Base-by-base conservation (phyloP, 768 basidiomycete genomes). In the Cytidiella melzeri region DNA sequence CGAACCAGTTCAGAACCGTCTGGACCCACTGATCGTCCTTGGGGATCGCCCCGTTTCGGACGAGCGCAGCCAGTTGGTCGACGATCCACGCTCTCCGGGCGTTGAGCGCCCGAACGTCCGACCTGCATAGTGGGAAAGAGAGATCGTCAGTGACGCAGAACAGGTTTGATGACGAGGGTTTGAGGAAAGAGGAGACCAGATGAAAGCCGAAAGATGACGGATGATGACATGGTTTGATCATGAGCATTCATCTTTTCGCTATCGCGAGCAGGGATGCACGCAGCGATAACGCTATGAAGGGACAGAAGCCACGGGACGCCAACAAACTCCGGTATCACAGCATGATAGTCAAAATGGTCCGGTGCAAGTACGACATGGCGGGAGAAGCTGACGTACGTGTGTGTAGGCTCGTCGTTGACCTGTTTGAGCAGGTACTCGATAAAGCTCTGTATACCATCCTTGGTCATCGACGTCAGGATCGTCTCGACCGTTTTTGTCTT, bases 401-500 rank as follows among this genome's bases (percentile, higher is more conserved):
- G 41, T 24, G 18, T 28, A 27, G 43, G 49, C 56, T 58, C 58
- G 41, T 79, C 74, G 57, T 84, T 76, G 41, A 83, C 69, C 53
- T 87, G 77, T 13, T 70, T 69, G 30, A 89, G 70, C 20, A 97
- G 69, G 66, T 87, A 82, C 28, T 73, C 65, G 40, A 93, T 79
- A 66, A 94, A 97, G 34, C 69, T 77, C 56, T 78, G 75, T 54
- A 96, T 87, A 7, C 91, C 92, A 1, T 80, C 72, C 1, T 69
- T 65, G 56, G 85, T 80, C 76, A 93, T 82, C 28, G 77, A 79
- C 3, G 80, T 74, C 48, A 97, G 70, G 48, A 97, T 83, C 1
- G 79, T 77, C 67, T 95, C 92, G 28, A 97, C 78, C 0, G 91
- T 95, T 68, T 93, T 96, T 7, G 94, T 94, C 65, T 82, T 87